A percentile compares a stretch with the other conserved stretches of the same genome.
phyloP scores from a whole-genome alignment of 1,284 basidiomycete species.

The Singerocomus rubriflavus region DNA sequence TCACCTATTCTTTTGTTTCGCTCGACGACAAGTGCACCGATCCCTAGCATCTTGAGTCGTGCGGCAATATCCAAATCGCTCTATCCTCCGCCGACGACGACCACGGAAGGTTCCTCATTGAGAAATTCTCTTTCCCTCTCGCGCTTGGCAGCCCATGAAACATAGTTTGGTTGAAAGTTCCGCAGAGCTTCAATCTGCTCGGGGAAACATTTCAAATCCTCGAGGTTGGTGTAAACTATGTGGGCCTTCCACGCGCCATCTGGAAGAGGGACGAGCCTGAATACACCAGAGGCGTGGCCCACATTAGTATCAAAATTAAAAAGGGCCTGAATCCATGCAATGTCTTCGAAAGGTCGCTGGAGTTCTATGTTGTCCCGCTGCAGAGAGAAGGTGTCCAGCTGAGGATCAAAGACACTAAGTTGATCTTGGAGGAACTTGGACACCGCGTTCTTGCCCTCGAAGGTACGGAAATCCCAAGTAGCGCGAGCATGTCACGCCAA shows the following conservation, averaged over 20 bases:
- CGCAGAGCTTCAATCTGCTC: conserved; percentile 34
- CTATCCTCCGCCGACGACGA: conserved; percentile 45
- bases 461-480: conserved; percentile 67
- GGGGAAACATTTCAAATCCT: conserved; percentile 46
- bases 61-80: conserved; percentile 37
- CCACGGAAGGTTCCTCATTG: conserved; percentile 33
- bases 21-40: conserved; percentile 37
- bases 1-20: conserved; percentile 25
- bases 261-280: conserved; percentile 49
- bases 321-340: conserved; percentile 51
- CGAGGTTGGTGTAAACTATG: conserved; percentile 33
- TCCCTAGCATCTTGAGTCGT: conserved; percentile 41
- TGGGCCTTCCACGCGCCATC: conserved; percentile 49
- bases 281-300: conserved; percentile 46
- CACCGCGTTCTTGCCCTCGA: conserved; percentile 43
- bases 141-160: conserved; percentile 37
- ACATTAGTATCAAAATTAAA: conserved; percentile 53
- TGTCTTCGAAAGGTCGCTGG: conserved; percentile 45
- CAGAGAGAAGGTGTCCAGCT: conserved; percentile 21
- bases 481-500: conserved; percentile 59
- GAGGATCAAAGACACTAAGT: conserved; percentile 36
- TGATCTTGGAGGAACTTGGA: conserved; percentile 43
- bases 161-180: conserved; percentile 39
- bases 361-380: conserved; percentile 25
- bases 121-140: conserved; percentile 38